phyloP scores from a whole-genome alignment of 305 asterid genomes.

The Rubia tinctorum region DNA sequence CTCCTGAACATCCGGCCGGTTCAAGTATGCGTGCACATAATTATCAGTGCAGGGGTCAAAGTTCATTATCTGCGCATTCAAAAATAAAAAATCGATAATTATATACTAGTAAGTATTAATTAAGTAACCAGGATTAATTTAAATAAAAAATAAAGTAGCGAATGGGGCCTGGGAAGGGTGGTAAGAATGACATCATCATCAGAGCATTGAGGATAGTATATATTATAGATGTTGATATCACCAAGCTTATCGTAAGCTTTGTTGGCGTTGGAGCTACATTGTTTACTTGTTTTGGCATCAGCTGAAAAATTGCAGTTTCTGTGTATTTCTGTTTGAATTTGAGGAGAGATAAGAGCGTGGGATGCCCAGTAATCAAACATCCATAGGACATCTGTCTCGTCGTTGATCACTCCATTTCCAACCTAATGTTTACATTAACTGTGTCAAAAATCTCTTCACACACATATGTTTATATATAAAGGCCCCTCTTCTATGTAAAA shows the following conservation, averaged over 20 bases:
- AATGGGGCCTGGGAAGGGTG: slow-evolving; percentile 15
- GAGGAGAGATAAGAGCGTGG: background rate
- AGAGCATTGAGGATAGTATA: slow-evolving; percentile 38
- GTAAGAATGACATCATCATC: slow-evolving; percentile 19
- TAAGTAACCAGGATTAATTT: no score
- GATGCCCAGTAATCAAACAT: background rate
- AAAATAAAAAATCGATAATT: no score
- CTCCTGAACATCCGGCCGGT: slow-evolving; percentile 60
- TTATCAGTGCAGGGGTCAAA: slow-evolving; percentile 62
- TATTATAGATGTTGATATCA: slow-evolving; percentile 33
- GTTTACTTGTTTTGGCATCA: background rate
- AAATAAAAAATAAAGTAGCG: no score
- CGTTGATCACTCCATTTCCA: slow-evolving; percentile 1
- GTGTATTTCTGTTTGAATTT: background rate
- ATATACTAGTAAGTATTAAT: no score
- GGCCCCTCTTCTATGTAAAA: no score
- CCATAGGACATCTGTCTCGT: background rate
- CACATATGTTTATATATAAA: no score
- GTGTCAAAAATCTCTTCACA: no score
- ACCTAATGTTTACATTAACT: background rate
- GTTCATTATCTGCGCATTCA: slow-evolving; percentile 26
- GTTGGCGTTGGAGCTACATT: slow-evolving; percentile 11
- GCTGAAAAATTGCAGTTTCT: background rate
- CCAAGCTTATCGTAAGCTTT: background rate
- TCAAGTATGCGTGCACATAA: slow-evolving; percentile 58